These are phyloP conservation scores for Heterotrichella gracilis DNA, from an alignment of 352 stramenopile genomes.

Conservation along the genomic window DNA sequence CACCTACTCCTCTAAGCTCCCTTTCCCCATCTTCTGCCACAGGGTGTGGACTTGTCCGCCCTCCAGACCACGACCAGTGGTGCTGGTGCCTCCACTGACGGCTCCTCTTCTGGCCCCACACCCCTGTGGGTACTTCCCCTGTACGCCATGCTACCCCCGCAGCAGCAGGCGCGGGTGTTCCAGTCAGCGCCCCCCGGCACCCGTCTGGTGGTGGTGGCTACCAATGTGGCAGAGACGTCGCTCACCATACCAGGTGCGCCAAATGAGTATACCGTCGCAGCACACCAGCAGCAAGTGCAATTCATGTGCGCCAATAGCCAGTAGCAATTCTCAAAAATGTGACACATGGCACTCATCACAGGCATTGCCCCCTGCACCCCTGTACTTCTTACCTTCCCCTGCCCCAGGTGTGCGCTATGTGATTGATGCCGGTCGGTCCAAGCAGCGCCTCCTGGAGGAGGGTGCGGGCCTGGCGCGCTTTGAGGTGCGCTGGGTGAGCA, in stretches of 20 bases:
- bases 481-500: conserved; percentile 53
- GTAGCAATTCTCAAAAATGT: background rate
- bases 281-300: background rate
- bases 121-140: conserved; percentile 64
- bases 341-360: conserved; percentile 6
- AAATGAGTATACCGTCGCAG: background rate
- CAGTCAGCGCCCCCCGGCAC: conserved; percentile 42
- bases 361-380: conserved; percentile 14
- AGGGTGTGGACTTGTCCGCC: too few relatives aligned
- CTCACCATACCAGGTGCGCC: conserved; percentile 46
- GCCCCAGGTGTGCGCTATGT: conserved; percentile 61
- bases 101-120: too few relatives aligned
- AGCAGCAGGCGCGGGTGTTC: conserved; percentile 64
- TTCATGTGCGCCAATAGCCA: background rate
- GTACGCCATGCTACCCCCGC: conserved; percentile 71
- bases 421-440: conserved; percentile 70
- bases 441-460: conserved; percentile 69
- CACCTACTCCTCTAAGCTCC: too few relatives aligned
- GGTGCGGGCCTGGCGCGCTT: conserved; percentile 56
- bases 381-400: conserved; percentile 20
- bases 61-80: background rate
- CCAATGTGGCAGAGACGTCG: conserved; percentile 87
- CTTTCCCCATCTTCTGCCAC: too few relatives aligned
- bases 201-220: conserved; percentile 71
- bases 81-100: conserved; percentile 11